Percentiles rank a stretch among this genome's conserved stretches.
Conservation (phyloP, 1,139 yeast species). For the Nakaseomyces delphensis region DNA sequence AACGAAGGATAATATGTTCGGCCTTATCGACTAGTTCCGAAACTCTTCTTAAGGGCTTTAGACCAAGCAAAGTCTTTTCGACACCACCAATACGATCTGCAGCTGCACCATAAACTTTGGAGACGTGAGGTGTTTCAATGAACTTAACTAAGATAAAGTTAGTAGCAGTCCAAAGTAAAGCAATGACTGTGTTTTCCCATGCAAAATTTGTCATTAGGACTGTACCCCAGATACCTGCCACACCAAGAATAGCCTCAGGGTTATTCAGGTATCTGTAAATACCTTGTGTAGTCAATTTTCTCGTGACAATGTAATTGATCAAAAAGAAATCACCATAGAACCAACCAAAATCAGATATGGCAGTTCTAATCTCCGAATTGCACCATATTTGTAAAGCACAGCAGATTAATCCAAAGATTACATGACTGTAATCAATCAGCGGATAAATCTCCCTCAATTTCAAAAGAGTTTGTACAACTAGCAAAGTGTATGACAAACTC, state of each 20-base stretch:
- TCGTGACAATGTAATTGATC: constrained; percentile 40
- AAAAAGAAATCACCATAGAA: constrained; percentile 82
- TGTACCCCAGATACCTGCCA: constrained; percentile 77
- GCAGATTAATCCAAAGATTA: constrained; percentile 51
- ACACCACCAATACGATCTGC: constrained; percentile 46
- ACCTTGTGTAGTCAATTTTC: constrained; percentile 63
- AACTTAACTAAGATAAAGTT: constrained; percentile 61
- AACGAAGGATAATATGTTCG: constrained; percentile 21
- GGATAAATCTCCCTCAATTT: constrained; percentile 17
- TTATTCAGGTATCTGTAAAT: constrained; percentile 77
- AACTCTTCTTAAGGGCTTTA: constrained; percentile 30
- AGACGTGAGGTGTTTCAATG: constrained; percentile 75
- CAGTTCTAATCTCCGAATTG: constrained; percentile 58
- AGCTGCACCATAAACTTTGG: constrained; percentile 63
- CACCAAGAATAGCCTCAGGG: constrained; percentile 77
- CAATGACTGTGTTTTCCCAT: constrained; percentile 45
- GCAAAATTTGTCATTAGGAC: constrained; percentile 53
- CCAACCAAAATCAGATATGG: constrained; percentile 84
- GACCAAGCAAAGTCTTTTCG: constrained; percentile 45
- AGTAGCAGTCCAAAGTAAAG: constrained; percentile 60
- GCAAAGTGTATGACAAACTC: constrained; percentile 36
- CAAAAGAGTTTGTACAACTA: constrained; percentile 30
- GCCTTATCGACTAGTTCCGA: constrained; percentile 31
- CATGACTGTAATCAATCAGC: constrained; percentile 34
- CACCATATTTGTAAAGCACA: constrained; percentile 65